Base-by-base conservation (phyloP, 1,284 basidiomycete genomes). In the Lentinula novae-zelandiae region DNA sequence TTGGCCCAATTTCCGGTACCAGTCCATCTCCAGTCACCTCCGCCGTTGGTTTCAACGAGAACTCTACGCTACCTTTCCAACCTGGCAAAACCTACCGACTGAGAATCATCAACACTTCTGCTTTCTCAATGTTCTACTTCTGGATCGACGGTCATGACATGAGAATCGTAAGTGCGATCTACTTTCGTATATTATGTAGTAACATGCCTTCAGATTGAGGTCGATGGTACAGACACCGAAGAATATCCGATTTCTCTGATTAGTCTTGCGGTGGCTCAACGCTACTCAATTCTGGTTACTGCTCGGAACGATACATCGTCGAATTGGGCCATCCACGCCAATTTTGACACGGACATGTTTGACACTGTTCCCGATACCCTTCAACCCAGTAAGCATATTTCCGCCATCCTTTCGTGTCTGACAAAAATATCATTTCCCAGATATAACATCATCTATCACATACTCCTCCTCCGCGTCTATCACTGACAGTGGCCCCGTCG, bases 71-170 rank as follows among this genome's bases (percentile, higher is more conserved):
- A 5, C 84, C 88, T 0, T 96, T 97, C 75, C 77, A 84, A 67
- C 81, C 94, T 3, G 95, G 95, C 12, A 88, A 87, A 79, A 89
- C 88, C 0, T 92, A 92, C 70, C 84, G 90, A 5, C 70, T 85
- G 20, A 77, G 93, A 15, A 76, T 98, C 65, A 77, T 97, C 71
- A 98, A 97, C 77, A 90, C 83, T 51, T 78, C 83, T 50, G 87
- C 84, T 0, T 87, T 93, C 61, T 71, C 83, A 0, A 81, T 86
- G 68, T 95, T 94, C 76, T 89, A 82, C 76, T 89, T 96, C 73
- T 92, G 88, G 84, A 90, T 98, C 58, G 94, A 96, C 64, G 93
- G 93, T 0, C 96, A 98, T 71, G 83, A 90, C 38, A 96, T 97
- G 93, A 76, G 82, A 9, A 83, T 98, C 65, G 95, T 98, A 76